A percentile compares a stretch with the other conserved stretches of the same genome.
phyloP scores from a whole-genome alignment of 768 basidiomycete species.

The Cystofilobasidium macerans region DNA sequence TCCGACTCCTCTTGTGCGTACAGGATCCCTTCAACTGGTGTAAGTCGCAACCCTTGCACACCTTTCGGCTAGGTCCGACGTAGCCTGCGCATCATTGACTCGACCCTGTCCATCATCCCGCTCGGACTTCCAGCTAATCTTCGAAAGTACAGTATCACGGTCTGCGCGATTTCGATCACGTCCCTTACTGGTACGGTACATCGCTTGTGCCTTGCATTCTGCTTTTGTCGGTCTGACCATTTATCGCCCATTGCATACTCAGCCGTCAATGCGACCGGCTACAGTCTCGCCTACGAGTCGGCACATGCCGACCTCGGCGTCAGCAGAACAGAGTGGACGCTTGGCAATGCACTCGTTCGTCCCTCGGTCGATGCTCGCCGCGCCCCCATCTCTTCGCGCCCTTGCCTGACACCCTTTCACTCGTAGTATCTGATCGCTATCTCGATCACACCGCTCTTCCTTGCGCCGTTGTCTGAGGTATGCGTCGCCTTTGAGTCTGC shows the following conservation, averaged over 20 bases:
- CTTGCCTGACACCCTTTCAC: too few relatives aligned
- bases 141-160: conserved; percentile 30
- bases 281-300: conserved; percentile 3
- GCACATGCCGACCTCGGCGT: not conserved
- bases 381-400: conserved; percentile 27
- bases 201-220: conserved; percentile 10
- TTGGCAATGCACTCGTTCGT: conserved; percentile 25
- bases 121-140: not conserved
- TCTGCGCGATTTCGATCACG: conserved; percentile 30
- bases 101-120: not conserved
- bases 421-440: conserved; percentile 29
- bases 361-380: conserved; percentile 24
- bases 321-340: not conserved
- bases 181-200: conserved; percentile 26
- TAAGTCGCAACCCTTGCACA: not conserved
- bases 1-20: not conserved
- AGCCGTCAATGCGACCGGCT: conserved; percentile 20
- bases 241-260: not conserved
- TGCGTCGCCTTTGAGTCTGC: conserved; percentile 20
- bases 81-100: not conserved
- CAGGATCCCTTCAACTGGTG: conserved; percentile 37
- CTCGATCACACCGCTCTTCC: conserved; percentile 32
- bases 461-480: conserved; percentile 33
- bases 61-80: not conserved
- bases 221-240: not conserved